These are phyloP conservation scores for Phaffia rhodozyma DNA, from an alignment of 1,284 basidiomycete species.

Conservation along the genomic window DNA sequence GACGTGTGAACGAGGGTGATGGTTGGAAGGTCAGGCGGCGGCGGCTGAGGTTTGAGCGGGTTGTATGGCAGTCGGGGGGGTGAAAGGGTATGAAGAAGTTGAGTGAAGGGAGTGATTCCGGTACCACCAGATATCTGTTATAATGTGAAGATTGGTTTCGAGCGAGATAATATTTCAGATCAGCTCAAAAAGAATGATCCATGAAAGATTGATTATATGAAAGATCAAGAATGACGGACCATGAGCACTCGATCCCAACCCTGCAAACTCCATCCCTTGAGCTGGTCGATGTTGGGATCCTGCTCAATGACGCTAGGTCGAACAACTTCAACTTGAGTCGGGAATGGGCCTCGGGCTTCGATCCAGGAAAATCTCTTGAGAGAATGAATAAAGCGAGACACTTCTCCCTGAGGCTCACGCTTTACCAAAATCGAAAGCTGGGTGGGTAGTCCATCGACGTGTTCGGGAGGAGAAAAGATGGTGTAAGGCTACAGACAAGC, in stretches of 20 bases:
- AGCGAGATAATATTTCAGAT: not conserved
- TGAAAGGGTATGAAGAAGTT: constrained; percentile 18
- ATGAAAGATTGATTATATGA: not conserved
- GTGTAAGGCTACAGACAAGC: constrained; percentile 17
- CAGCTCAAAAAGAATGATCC: not conserved
- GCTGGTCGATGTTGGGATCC: not conserved
- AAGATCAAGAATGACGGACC: not conserved
- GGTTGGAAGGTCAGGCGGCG: constrained; percentile 16
- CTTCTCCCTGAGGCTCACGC: constrained; percentile 9
- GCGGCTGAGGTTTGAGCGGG: constrained; percentile 9
- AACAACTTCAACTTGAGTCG: constrained; percentile 8
- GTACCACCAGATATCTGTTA: constrained; percentile 23
- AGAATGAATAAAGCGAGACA: constrained; percentile 14
- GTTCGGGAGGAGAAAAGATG: constrained; percentile 16
- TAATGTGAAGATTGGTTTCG: not conserved
- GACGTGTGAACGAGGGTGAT: constrained; percentile 17
- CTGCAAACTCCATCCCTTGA: constrained; percentile 13
- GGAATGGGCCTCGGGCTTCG: constrained; percentile 11
- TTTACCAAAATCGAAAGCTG: constrained; percentile 18
- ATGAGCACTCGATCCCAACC: constrained; percentile 17
- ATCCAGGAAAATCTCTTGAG: constrained; percentile 15
- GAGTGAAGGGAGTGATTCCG: constrained; percentile 21
- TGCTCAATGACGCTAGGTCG: not conserved
- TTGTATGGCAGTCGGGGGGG: constrained; percentile 1
- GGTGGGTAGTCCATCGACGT: constrained; percentile 8